Conservation (phyloP, 371 early-diverging fungal genomes). For the Neoconidiobolus thromboides region DNA sequence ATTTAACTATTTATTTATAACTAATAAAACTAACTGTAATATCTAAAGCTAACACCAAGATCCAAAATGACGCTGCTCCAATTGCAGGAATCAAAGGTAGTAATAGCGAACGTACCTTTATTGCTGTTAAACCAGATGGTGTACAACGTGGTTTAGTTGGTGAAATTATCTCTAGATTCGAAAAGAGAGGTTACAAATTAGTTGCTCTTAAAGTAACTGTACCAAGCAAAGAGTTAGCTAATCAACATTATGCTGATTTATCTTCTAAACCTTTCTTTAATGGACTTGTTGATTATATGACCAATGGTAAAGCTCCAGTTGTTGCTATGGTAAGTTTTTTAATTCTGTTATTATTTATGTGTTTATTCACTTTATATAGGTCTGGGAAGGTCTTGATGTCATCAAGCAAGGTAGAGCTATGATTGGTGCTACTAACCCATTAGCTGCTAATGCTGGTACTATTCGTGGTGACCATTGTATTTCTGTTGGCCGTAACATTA, state of each 20-base stretch:
- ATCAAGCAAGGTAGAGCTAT: constrained; percentile 92
- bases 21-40: not conserved
- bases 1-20: not conserved
- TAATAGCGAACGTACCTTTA: constrained; percentile 10
- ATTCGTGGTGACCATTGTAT: constrained; percentile 98
- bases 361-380: not conserved
- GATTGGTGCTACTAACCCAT: constrained; percentile 89
- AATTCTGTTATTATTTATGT: not conserved
- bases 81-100: not conserved
- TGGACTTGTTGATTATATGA: constrained; percentile 66
- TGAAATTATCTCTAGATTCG: constrained; percentile 91
- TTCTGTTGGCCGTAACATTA: constrained; percentile 84
- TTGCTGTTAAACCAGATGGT: constrained; percentile 27
- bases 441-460: constrained; percentile 89
- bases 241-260: constrained; percentile 94
- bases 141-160: constrained; percentile 90
- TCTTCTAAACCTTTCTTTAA: constrained; percentile 91
- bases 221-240: constrained; percentile 57
- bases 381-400: constrained; percentile 93
- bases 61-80: not conserved
- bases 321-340: constrained; percentile 43
- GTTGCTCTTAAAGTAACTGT: constrained; percentile 61
- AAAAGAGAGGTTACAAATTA: constrained; percentile 69
- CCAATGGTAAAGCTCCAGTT: constrained; percentile 57
- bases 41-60: not conserved